phyloP scores from a whole-genome alignment of 371 early-diverging fungal genomes.

The Mucor piriformis region DNA sequence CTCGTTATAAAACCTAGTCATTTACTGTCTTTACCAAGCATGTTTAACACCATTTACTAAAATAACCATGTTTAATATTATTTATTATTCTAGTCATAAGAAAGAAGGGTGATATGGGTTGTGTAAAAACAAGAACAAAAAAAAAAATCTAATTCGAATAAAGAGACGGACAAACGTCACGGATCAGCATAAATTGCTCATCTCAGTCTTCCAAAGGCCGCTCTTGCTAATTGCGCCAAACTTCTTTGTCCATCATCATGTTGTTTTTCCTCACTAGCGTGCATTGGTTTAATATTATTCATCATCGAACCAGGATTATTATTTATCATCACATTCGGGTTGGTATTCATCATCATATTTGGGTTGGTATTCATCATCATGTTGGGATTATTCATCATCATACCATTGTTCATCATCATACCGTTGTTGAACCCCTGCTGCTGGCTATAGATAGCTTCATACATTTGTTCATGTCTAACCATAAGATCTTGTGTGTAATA shows the following conservation, averaged over 20 bases:
- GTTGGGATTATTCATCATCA: not conserved
- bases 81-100: not conserved
- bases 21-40: slow-evolving; percentile 28
- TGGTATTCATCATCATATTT: not conserved
- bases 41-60: slow-evolving; percentile 29
- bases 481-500: slow-evolving; percentile 13
- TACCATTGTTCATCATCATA: not conserved
- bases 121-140: slow-evolving; percentile 6
- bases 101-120: not conserved
- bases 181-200: slow-evolving; percentile 7
- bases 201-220: slow-evolving; percentile 2
- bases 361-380: not conserved
- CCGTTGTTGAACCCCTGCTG: not conserved
- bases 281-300: slow-evolving; percentile 22
- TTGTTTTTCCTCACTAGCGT: not conserved
- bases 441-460: not conserved
- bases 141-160: slow-evolving; percentile 3
- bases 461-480: not conserved
- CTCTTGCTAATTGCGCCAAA: slow-evolving; percentile 26
- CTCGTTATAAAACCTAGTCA: too few species aligned
- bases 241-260: slow-evolving; percentile 25
- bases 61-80: slow-evolving; percentile 21
- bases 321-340: not conserved
- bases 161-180: not conserved
- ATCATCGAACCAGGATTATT: slow-evolving; percentile 8